Percentiles rank a stretch among this genome's conserved stretches.
These are phyloP conservation scores for Boletus edulis DNA, from an alignment of 768 basidiomycete genomes.

Conservation along the genomic window DNA sequence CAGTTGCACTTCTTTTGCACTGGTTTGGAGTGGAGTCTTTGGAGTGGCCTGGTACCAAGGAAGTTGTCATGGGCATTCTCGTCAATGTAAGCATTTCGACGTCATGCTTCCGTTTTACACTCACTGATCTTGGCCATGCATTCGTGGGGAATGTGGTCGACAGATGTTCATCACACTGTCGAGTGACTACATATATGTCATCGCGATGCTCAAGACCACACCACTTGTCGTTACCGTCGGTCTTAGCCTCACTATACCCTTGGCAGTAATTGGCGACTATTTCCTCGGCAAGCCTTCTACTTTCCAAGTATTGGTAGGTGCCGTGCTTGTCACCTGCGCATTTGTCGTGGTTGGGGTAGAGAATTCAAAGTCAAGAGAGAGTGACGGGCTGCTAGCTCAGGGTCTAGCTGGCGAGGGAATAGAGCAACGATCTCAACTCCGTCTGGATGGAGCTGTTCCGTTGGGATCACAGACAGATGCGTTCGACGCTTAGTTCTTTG, in stretches of 20 bases:
- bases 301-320: conserved; percentile 67
- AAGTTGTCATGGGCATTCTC: conserved; percentile 47
- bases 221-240: conserved; percentile 93
- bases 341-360: conserved; percentile 74
- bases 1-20: conserved; percentile 76
- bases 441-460: conserved; percentile 6
- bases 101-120: background rate
- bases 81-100: conserved; percentile 47
- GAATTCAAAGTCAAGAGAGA: conserved; percentile 43
- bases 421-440: background rate
- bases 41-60: conserved; percentile 57
- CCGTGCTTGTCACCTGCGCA: conserved; percentile 67
- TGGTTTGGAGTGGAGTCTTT: conserved; percentile 69
- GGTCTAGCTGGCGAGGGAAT: conserved; percentile 2
- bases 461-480: conserved; percentile 6
- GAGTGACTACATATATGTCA: conserved; percentile 82
- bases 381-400: conserved; percentile 1
- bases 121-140: background rate
- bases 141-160: background rate
- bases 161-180: conserved; percentile 83
- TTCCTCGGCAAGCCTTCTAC: conserved; percentile 57
- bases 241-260: conserved; percentile 88
- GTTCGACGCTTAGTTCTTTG: background rate
- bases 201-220: conserved; percentile 96
- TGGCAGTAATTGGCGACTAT: conserved; percentile 83